Conservation (phyloP, 2,329 filamentous ascomycete species). For the Didymella exigua region DNA sequence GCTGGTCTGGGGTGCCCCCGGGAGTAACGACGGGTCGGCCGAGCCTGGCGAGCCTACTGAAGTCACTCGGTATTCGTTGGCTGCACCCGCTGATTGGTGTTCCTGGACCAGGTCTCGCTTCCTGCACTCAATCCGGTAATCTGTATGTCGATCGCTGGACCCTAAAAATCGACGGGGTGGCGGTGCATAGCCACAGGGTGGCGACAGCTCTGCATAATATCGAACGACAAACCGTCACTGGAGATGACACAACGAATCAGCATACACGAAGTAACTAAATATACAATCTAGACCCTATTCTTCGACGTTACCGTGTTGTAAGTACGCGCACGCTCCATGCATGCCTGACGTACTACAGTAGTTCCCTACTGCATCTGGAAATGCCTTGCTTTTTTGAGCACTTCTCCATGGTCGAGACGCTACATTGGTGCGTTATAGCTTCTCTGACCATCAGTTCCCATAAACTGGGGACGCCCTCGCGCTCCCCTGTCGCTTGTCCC, state of each 20-base stretch:
- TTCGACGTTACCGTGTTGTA: neutral
- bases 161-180: constrained; percentile 6
- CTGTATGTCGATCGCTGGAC: constrained; percentile 25
- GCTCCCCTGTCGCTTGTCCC: neutral
- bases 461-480: neutral
- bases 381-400: neutral
- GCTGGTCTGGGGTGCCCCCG: neutral
- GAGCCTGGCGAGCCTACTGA: constrained; percentile 3
- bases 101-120: constrained; percentile 18
- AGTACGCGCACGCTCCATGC: constrained; percentile 7
- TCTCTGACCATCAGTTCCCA: neutral
- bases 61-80: neutral
- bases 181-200: constrained; percentile 18
- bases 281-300: constrained; percentile 9
- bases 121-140: neutral
- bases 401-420: neutral
- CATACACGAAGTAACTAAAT: neutral
- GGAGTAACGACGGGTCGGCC: neutral
- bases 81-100: constrained; percentile 34
- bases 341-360: constrained; percentile 12
- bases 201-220: neutral
- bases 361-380: neutral
- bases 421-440: neutral
- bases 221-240: neutral
- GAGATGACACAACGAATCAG: constrained; percentile 5